Base-by-base conservation (phyloP, 139 green algal species). In the Chlamydomonas eustigma region DNA sequence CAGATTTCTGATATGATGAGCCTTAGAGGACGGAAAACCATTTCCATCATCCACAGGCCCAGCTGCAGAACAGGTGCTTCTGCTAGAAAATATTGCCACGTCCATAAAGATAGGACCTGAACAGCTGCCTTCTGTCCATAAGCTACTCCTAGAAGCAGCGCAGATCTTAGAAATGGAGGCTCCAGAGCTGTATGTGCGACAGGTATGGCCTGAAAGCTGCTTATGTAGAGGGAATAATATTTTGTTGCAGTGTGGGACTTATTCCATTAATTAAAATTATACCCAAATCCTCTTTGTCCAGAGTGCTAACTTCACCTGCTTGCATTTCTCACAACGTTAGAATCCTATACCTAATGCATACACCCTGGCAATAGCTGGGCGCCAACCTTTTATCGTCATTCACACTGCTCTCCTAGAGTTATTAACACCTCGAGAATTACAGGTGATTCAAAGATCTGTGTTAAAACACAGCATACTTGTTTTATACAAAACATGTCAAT, bases 381-480 rank as follows among this genome's bases (percentile, higher is more conserved):
- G 88, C 37, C 88, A 92, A 81, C 95, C 95, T 5, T 98, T 99
- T 75, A 91, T 99, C 31, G 95, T 99, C 22, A 73, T 98, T 8
- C 93, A 98, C 87, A 98, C 95, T 2, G 79, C 90, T 25, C 85
- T 99, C 70, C 81, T 99, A 70, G 95, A 99, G 77, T 84, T 98
- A 75, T 88, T 99, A 24, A 90, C 89, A 22, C 84, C 84, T 1
- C 75, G 76, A 22, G 95, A 98, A 80, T 82, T 98, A 30, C 93
- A 97, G 84, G 89, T 86, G 66, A 1, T 30, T 6, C 1, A 22
- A 68, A 58, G 44, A n/a, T n/a, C n/a, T n/a, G n/a, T n/a, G n/a
- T n/a, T n/a, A n/a, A n/a, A n/a, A n/a, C n/a, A n/a, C n/a, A n/a
- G n/a, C n/a, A n/a, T n/a, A n/a, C n/a, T n/a, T n/a, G n/a, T n/a